Evolutionary conservation across 768 basidiomycete genomes (phyloP).

Genomic region (Ephemerocybe angulata): DNA sequence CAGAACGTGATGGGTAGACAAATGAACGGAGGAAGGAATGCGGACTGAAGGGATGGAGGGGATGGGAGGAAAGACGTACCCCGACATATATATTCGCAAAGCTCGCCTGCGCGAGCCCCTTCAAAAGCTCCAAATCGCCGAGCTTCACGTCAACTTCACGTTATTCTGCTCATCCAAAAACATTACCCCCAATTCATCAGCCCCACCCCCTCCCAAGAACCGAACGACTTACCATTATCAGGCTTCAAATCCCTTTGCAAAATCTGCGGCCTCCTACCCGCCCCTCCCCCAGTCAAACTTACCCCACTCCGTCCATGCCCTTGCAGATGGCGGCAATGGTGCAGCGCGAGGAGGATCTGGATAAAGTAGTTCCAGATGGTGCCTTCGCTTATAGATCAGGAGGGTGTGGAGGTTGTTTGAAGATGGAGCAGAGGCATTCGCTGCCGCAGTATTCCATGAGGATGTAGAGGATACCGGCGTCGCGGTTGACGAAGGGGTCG

Average conservation of each 20-base stretch:
- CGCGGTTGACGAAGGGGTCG: conserved; percentile 88
- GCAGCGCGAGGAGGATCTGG: conserved; percentile 85
- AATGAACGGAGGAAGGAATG: not conserved
- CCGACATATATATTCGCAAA: conserved; percentile 98
- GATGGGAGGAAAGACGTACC: conserved; percentile 43
- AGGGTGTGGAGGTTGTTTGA: conserved; percentile 69
- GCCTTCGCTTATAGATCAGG: conserved; percentile 81
- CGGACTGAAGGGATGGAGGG: not conserved
- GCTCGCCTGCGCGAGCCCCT: conserved; percentile 80
- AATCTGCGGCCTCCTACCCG: conserved; percentile 58
- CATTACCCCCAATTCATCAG: conserved; percentile 47
- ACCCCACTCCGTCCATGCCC: conserved; percentile 43
- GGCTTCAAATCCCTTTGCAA: conserved; percentile 96
- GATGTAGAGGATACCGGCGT: conserved; percentile 89
- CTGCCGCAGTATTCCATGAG: conserved; percentile 99
- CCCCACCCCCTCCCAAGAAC: not conserved
- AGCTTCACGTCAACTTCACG: too few relatives aligned
- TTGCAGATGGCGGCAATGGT: conserved; percentile 88
- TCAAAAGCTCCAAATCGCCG: conserved; percentile 97
- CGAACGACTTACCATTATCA: conserved; percentile 75
- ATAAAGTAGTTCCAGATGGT: conserved; percentile 95
- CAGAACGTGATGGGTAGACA: not conserved
- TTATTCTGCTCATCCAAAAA: conserved; percentile 81
- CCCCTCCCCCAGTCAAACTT: conserved; percentile 36
- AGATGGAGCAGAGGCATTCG: conserved; percentile 86